Base-by-base conservation (phyloP, 768 basidiomycete species). In the Thelephora aurantiotincta region DNA sequence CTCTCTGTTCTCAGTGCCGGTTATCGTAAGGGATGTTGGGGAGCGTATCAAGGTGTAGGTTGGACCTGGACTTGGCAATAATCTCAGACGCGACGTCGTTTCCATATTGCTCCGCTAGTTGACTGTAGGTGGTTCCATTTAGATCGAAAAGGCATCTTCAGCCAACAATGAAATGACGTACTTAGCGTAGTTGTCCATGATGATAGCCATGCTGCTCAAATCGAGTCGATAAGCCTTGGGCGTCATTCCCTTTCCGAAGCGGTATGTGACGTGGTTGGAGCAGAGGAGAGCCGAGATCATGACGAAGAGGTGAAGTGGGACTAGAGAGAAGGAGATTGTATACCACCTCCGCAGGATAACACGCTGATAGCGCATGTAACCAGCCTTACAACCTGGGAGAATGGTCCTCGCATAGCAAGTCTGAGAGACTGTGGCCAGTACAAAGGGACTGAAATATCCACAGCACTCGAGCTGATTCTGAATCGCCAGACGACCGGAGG, bases 181-280 rank as follows among this genome's bases (percentile, higher is more conserved):
- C 84, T 70, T 80, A 16, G 82, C 83, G 58, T 86, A 88, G 50
- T 81, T 79, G 52, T 90, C 86, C 81, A 88, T 80, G 59, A 90
- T 85, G 46, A 83, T 71, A 2, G 80, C 82, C 80, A 88, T 83
- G 50, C 74, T 79, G 50, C 70, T 73, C 69, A 75, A 65, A 64
- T 78, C 79, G 41, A 89, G 68, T 33, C 84, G 69, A 62, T 90
- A 89, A 12, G 80, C 77, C 68, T 85, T 83, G 49, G 85, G 86
- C 72, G 82, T 86, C 77, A 88, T 79, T 50, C 87, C 86, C 67
- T 88, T 89, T 9, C 85, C 85, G 60, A 89, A 89, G 45, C 86
- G 72, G 60, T 87, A 88, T 18, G 85, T 89, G 59, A 90, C 78
- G 54, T 89, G 86, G 63, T 86, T 88, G 19, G 79, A 79, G 60